phyloP scores from a whole-genome alignment of 352 stramenopile genomes.

The Hyaloperonospora arabidopsidis region DNA sequence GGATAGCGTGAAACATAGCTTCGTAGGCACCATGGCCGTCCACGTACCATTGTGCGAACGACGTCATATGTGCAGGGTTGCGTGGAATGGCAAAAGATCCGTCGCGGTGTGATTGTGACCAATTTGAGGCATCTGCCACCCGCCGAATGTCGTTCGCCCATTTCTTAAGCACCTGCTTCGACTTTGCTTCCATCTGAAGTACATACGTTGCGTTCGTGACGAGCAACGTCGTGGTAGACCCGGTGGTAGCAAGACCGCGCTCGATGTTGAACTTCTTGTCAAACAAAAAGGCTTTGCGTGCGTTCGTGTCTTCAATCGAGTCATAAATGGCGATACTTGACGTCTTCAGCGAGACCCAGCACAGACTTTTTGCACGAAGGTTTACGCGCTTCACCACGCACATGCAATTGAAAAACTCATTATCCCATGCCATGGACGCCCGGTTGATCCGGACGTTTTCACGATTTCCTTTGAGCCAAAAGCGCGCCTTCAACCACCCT shows the following conservation, averaged over 20 bases:
- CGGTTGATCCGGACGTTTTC: conserved; percentile 83
- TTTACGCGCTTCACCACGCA: conserved; percentile 81
- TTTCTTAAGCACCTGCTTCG: conserved; percentile 69
- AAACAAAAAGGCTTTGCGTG: conserved; percentile 69
- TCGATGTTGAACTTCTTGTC: conserved; percentile 80
- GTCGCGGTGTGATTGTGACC: conserved; percentile 71
- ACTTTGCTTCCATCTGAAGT: conserved; percentile 77
- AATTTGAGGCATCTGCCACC: conserved; percentile 54
- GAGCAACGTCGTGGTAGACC: conserved; percentile 68
- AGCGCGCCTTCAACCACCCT: conserved; percentile 75
- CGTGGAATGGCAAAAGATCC: conserved; percentile 74
- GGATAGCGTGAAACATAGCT: conserved; percentile 64
- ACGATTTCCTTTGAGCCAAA: conserved; percentile 80
- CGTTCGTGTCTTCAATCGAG: conserved; percentile 64
- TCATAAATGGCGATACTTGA: conserved; percentile 73
- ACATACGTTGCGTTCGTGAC: conserved; percentile 81
- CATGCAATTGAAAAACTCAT: conserved; percentile 87
- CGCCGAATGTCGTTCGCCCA: conserved; percentile 83
- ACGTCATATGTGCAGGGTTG: conserved; percentile 48
- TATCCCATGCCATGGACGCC: conserved; percentile 67
- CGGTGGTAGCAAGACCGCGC: conserved; percentile 63
- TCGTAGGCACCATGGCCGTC: conserved; percentile 70
- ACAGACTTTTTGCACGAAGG: conserved; percentile 73
- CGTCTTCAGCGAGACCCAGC: conserved; percentile 78
- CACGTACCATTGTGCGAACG: conserved; percentile 75